Evolutionary conservation across 176 grass and related monocot species (phyloP).

Genomic region (Aegilops sharonensis): DNA sequence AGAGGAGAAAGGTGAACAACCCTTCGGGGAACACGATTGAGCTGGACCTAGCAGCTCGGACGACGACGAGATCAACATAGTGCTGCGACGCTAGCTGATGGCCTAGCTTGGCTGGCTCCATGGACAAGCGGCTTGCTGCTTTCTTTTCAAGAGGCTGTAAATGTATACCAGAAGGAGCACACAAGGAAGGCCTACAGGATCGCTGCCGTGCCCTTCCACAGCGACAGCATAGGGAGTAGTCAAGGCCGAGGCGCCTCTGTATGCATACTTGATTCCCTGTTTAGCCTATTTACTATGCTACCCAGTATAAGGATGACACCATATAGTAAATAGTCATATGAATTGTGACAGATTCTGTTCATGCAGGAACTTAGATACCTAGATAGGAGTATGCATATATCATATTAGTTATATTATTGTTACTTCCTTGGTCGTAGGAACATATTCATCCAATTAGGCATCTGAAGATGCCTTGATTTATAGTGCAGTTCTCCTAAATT

Average conservation of each 20-base stretch:
- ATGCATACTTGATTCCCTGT: background rate
- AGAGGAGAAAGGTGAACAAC: conserved; percentile 49
- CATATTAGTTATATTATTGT: too few relatives aligned
- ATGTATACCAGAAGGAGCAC: conserved; percentile 7
- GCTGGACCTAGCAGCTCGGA: conserved; percentile 79
- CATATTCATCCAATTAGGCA: too few relatives aligned
- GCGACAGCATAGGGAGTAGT: background rate
- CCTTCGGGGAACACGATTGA: conserved; percentile 55
- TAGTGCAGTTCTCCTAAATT: too few relatives aligned
- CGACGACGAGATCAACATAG: conserved; percentile 68
- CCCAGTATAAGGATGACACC: too few relatives aligned
- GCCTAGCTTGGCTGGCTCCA: background rate
- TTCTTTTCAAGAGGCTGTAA: background rate
- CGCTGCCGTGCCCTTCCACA: background rate
- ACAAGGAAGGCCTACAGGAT: background rate
- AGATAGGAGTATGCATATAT: too few relatives aligned
- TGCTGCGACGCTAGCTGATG: conserved; percentile 24
- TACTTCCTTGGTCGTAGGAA: too few relatives aligned
- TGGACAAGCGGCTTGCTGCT: background rate
- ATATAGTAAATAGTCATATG: too few relatives aligned
- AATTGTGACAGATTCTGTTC: too few relatives aligned
- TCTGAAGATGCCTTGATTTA: too few relatives aligned
- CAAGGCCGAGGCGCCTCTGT: background rate
- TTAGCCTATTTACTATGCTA: background rate
- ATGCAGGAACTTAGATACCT: too few relatives aligned